phyloP scores from a whole-genome alignment of 2,329 filamentous ascomycete genomes.

The Hansfordia pulvinata region DNA sequence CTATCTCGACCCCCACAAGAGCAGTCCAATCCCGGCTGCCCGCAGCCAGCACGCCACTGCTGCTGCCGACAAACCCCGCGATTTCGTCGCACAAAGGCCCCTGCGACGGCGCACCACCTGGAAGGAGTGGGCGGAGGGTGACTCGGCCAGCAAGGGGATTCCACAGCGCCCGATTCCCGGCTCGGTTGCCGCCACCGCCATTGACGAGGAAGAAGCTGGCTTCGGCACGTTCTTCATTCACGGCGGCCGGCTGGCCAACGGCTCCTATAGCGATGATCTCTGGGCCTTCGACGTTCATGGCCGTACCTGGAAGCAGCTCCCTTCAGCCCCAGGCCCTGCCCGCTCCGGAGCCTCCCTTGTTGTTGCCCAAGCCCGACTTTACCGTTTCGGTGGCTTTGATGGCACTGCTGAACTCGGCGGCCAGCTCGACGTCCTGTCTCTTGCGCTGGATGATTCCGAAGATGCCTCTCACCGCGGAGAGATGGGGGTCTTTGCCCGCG shows the following conservation, averaged over 20 bases:
- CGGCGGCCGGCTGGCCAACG: constrained; percentile 55
- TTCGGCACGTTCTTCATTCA: constrained; percentile 62
- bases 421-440: constrained; percentile 50
- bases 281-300: constrained; percentile 64
- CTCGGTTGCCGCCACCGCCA: constrained; percentile 39
- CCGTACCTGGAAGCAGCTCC: constrained; percentile 53
- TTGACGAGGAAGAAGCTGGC: constrained; percentile 47
- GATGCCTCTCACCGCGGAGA: constrained; percentile 34
- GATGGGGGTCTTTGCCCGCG: constrained; percentile 33
- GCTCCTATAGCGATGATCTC: constrained; percentile 49
- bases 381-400: constrained; percentile 71
- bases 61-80: constrained; percentile 40
- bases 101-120: constrained; percentile 27
- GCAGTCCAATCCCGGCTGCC: constrained; percentile 39
- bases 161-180: constrained; percentile 47
- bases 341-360: constrained; percentile 58
- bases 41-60: constrained; percentile 59
- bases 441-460: constrained; percentile 41
- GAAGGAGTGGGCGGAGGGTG: constrained; percentile 42
- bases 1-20: constrained; percentile 40
- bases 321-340: constrained; percentile 50
- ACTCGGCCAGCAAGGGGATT: constrained; percentile 37
- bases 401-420: constrained; percentile 58
- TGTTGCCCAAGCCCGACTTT: constrained; percentile 49
- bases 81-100: constrained; percentile 23